Percentiles rank a stretch among this genome's conserved stretches.
These are phyloP conservation scores for Ogataea kodamae DNA, from an alignment of 805 yeast genomes.

Conservation along the genomic window DNA sequence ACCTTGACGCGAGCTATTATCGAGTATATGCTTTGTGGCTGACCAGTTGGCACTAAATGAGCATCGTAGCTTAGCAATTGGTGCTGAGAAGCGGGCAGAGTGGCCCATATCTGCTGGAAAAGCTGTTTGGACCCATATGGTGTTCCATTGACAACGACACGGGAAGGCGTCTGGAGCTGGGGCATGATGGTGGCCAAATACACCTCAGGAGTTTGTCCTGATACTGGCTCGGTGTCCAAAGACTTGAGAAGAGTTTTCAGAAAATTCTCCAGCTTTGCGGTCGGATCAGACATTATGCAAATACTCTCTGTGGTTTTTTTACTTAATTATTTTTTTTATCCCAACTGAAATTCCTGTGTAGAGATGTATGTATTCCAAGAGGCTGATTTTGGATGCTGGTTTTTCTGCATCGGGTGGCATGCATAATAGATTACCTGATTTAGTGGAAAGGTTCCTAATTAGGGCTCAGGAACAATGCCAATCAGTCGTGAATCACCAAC, in stretches of 20 bases:
- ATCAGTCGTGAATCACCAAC: constrained; percentile 4
- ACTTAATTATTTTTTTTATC: neutral
- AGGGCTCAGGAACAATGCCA: constrained; percentile 5
- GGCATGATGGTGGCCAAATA: constrained; percentile 34
- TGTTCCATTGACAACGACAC: constrained; percentile 56
- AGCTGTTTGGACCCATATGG: constrained; percentile 50
- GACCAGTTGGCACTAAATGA: constrained; percentile 52
- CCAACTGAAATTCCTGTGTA: constrained; percentile 1
- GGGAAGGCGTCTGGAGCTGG: constrained; percentile 47
- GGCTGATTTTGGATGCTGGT: constrained; percentile 11
- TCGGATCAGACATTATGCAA: constrained; percentile 17
- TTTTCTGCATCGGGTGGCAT: constrained; percentile 16
- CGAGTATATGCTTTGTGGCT: constrained; percentile 28
- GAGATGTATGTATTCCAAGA: constrained; percentile 1
- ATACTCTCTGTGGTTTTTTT: constrained; percentile 1
- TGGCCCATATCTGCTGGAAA: constrained; percentile 58
- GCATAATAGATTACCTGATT: constrained; percentile 7
- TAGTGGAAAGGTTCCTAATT: constrained; percentile 5
- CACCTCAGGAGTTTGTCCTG: constrained; percentile 19
- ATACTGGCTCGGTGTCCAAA: constrained; percentile 22
- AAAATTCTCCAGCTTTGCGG: constrained; percentile 24
- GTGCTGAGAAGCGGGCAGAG: constrained; percentile 57
- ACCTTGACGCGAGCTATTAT: constrained; percentile 55
- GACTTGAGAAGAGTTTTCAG: constrained; percentile 26
- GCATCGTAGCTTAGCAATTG: constrained; percentile 60